Conservation (phyloP, 129 eudicot genomes). For the Solidago caesia region DNA sequence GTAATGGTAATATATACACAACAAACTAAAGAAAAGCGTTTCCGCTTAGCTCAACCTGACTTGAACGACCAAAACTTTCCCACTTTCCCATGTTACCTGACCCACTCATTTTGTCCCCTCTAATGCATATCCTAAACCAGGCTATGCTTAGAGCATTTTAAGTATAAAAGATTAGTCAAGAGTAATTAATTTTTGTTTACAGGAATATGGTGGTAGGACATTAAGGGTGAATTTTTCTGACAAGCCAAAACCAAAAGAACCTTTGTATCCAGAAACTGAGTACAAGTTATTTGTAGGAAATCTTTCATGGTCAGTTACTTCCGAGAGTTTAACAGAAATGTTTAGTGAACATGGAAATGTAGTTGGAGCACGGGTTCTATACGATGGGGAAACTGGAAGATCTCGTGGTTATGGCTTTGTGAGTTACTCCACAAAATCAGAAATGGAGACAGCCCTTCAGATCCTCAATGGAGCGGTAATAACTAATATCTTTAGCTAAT, state of each 20-base stretch:
- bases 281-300: slow-evolving; percentile 86
- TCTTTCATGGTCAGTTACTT: slow-evolving; percentile 77
- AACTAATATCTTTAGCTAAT: slow-evolving; percentile 6
- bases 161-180: background rate
- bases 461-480: slow-evolving; percentile 75
- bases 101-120: too few species aligned
- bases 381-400: slow-evolving; percentile 90
- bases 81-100: too few species aligned
- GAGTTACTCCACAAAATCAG: slow-evolving; percentile 54
- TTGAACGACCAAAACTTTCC: too few species aligned
- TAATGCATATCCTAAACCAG: too few species aligned
- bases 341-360: slow-evolving; percentile 72
- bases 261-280: slow-evolving; percentile 84
- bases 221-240: slow-evolving; percentile 83
- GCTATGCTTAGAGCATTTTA: too few species aligned
- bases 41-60: too few species aligned
- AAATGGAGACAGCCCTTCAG: slow-evolving; percentile 75
- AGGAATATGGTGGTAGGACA: slow-evolving; percentile 87
- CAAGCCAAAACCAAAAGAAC: slow-evolving; percentile 76
- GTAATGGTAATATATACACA: too few species aligned
- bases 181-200: slow-evolving; percentile 19
- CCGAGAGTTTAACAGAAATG: slow-evolving; percentile 61
- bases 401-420: slow-evolving; percentile 97
- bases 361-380: slow-evolving; percentile 86
- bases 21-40: too few species aligned